Conservation (phyloP, 441 rosid species). For the Mallotus repandus region DNA sequence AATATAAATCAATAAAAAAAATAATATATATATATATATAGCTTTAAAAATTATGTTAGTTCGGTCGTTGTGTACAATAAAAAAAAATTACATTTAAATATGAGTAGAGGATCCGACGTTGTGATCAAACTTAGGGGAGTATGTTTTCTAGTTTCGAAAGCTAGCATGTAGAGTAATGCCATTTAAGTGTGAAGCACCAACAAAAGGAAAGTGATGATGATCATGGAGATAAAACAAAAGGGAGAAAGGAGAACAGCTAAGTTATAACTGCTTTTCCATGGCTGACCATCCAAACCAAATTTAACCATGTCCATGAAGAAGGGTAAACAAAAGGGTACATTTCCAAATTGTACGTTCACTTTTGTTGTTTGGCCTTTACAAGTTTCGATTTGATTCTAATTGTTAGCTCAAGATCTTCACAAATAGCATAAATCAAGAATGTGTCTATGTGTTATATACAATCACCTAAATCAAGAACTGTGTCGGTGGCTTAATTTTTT, state of each 20-base stretch:
- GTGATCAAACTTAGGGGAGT: no score
- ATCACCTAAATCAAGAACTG: background rate
- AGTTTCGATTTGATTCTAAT: background rate
- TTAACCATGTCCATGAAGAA: background rate
- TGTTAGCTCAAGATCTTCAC: background rate
- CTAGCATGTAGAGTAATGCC: background rate
- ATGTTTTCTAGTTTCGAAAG: no score
- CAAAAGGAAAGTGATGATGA: background rate
- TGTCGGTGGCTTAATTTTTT: background rate
- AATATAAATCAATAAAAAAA: no score
- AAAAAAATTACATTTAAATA: no score
- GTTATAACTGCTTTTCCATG: background rate
- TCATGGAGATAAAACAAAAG: no score
- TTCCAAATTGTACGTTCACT: background rate
- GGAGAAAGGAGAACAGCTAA: background rate
- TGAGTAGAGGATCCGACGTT: no score
- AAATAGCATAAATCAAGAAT: conserved; percentile 2
- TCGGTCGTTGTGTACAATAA: no score
- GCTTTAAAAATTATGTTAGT: no score
- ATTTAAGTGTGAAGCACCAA: background rate
- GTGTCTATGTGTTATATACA: background rate
- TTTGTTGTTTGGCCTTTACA: conserved; percentile 14
- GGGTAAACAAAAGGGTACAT: background rate
- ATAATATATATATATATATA: no score
- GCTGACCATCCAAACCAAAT: conserved; percentile 2